phyloP scores from a whole-genome alignment of 2,329 filamentous ascomycete genomes.

The Beauveria pseudobassiana region DNA sequence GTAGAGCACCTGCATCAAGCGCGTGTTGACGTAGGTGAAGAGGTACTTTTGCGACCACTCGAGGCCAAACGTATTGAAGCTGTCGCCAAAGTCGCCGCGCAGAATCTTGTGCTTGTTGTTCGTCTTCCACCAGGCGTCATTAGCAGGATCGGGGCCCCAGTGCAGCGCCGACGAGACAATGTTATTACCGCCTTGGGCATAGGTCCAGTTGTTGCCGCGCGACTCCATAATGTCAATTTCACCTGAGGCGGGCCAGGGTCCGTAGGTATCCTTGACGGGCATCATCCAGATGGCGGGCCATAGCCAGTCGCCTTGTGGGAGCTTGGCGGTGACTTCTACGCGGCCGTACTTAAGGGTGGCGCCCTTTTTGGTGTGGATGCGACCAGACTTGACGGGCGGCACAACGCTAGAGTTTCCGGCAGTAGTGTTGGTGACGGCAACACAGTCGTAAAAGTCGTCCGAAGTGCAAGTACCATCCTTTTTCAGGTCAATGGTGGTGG shows the following conservation, averaged over 20 bases:
- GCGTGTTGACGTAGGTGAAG: slow-evolving; percentile 78
- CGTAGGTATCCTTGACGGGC: slow-evolving; percentile 65
- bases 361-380: slow-evolving; percentile 66
- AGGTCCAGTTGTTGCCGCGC: slow-evolving; percentile 75
- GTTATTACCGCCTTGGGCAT: slow-evolving; percentile 71
- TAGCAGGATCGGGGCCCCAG: slow-evolving; percentile 66
- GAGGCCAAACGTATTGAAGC: slow-evolving; percentile 70
- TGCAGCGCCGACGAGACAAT: slow-evolving; percentile 73
- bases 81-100: slow-evolving; percentile 63
- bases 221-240: slow-evolving; percentile 80
- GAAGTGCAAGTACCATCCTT: slow-evolving; percentile 62
- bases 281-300: slow-evolving; percentile 94
- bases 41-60: slow-evolving; percentile 87
- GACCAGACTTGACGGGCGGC: slow-evolving; percentile 69
- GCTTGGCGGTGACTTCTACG: slow-evolving; percentile 69
- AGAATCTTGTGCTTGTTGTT: slow-evolving; percentile 69
- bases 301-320: slow-evolving; percentile 75
- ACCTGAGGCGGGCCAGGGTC: slow-evolving; percentile 69
- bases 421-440: slow-evolving; percentile 66
- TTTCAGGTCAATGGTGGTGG: slow-evolving; percentile 62
- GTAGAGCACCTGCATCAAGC: slow-evolving; percentile 74
- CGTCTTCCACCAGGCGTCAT: slow-evolving; percentile 78
- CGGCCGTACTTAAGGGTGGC: slow-evolving; percentile 72
- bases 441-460: slow-evolving; percentile 46
- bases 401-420: slow-evolving; percentile 63